Evolutionary conservation across 306 rosid genomes (phyloP), one percentile per base, ranked within the genome.

Genomic region (Pyrus betulifolia): DNA sequence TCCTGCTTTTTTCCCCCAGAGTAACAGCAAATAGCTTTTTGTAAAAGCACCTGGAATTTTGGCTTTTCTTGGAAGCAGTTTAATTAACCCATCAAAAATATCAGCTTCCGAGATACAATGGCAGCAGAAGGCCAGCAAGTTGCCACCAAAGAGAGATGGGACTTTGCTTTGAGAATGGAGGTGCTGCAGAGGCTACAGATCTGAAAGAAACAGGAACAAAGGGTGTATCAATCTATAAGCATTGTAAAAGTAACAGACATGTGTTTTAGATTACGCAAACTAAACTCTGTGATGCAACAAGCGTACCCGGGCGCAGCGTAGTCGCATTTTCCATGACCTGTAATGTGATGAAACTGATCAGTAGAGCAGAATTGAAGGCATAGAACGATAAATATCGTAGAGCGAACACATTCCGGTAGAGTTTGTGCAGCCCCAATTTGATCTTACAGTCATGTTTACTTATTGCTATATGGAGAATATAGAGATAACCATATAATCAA

Each of bases 281-380:
- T 14, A 65, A 2, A 74, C 68, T 13, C 52, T 40, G 57, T 19
- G 28, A 42, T n/a, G 9, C 1, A 71, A 22, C 54, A 57, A 60
- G 83, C 87, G 52, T 90, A 94, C 98, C 96, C 91, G 38, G 97
- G 72, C 51, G 89, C 71, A 15, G 82, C 31, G 76, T 78, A 95
- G 74, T 5, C 31, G 74, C 98, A 95, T 78, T 92, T 88, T 74
- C 85, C 98, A 68, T 95, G 85, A 81, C 97, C 98, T 95, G 91
- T 23, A 78, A 67, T 23, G 70, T 63, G 58, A 51, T 0, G 28
- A 75, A 23, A 70, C 10, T 72, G 22, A 71, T 84, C 77, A 86
- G 74, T 38, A 19, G 55, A 51, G 55, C 55, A 51, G 55, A 51
- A 51, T 51, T 17, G 55, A 51, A 17, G 55, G 1, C 55, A 17